Conservation (phyloP, 1,284 basidiomycete species). For the Ganoderma boninense region DNA sequence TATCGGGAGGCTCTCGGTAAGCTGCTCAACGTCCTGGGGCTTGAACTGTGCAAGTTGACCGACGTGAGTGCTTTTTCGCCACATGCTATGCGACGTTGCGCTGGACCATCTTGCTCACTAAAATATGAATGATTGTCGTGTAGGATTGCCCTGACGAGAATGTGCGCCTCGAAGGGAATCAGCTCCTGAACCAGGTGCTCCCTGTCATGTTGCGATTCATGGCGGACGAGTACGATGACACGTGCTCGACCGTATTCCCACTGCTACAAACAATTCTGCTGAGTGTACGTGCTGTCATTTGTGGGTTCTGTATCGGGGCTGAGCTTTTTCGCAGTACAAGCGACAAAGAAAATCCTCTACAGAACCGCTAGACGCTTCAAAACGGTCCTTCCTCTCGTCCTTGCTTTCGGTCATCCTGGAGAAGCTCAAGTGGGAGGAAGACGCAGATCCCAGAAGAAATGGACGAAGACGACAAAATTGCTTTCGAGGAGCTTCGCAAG, state of each 20-base stretch:
- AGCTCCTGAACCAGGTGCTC: conserved; percentile 74
- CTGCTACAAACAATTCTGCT: conserved; percentile 80
- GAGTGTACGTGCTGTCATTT: conserved; percentile 60
- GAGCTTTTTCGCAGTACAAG: conserved; percentile 70
- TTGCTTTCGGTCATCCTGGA: conserved; percentile 84
- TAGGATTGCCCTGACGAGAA: conserved; percentile 72
- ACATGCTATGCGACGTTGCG: not conserved
- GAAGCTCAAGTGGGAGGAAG: conserved; percentile 94
- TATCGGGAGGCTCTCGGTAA: conserved; percentile 92
- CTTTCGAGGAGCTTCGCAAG: conserved; percentile 89
- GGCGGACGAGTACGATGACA: conserved; percentile 89
- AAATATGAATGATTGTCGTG: not conserved
- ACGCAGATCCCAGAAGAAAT: conserved; percentile 83
- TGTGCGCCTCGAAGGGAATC: conserved; percentile 74
- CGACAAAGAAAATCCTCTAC: conserved; percentile 73
- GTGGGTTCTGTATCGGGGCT: not conserved
- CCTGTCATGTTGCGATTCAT: conserved; percentile 91
- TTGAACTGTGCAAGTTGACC: conserved; percentile 86
- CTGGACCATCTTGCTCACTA: conserved; percentile 8
- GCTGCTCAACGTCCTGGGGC: conserved; percentile 84
- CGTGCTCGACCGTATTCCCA: conserved; percentile 85
- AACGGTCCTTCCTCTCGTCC: conserved; percentile 82
- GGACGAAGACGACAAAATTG: conserved; percentile 89
- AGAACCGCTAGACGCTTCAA: conserved; percentile 74
- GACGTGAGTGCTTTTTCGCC: conserved; percentile 64